Conservation (phyloP, 805 yeast genomes). For the Yarrowia yakushimensis region DNA sequence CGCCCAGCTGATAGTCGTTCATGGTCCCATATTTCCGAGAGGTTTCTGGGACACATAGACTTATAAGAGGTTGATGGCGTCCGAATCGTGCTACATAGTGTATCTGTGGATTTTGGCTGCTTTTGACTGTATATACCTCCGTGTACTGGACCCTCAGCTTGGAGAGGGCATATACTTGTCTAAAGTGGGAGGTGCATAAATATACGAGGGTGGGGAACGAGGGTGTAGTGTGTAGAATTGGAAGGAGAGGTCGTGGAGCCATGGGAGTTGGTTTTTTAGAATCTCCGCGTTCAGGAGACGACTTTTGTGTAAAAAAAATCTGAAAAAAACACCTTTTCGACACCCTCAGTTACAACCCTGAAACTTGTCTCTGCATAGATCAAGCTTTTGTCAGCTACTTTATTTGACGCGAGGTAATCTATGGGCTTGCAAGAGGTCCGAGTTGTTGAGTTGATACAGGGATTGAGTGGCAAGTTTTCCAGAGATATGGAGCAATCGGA, state of each 20-base stretch:
- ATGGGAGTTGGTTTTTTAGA: neutral
- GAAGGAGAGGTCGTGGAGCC: neutral
- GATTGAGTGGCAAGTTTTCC: too few relatives aligned
- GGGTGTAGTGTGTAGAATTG: too few relatives aligned
- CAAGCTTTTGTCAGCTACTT: too few relatives aligned
- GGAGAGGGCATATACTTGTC: too few relatives aligned
- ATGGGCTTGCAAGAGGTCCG: neutral
- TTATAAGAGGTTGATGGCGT: neutral
- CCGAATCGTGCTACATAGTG: neutral
- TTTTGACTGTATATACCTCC: neutral
- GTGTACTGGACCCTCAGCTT: neutral
- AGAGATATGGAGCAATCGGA: too few relatives aligned
- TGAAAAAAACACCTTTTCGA: neutral
- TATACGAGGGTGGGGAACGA: too few relatives aligned
- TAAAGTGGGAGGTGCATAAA: neutral
- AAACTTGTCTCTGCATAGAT: too few relatives aligned
- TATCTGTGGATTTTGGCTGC: neutral
- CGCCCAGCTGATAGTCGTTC: conserved; percentile 17
- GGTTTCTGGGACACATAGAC: neutral
- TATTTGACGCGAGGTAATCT: neutral
- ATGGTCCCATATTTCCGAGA: neutral
- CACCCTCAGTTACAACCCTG: too few relatives aligned
- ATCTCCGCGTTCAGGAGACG: neutral
- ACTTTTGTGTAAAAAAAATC: neutral
- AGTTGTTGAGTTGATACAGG: too few relatives aligned